Conservation (phyloP, 192 early-diverging fungal genomes). For the Phlyctochytrium planicorne region DNA sequence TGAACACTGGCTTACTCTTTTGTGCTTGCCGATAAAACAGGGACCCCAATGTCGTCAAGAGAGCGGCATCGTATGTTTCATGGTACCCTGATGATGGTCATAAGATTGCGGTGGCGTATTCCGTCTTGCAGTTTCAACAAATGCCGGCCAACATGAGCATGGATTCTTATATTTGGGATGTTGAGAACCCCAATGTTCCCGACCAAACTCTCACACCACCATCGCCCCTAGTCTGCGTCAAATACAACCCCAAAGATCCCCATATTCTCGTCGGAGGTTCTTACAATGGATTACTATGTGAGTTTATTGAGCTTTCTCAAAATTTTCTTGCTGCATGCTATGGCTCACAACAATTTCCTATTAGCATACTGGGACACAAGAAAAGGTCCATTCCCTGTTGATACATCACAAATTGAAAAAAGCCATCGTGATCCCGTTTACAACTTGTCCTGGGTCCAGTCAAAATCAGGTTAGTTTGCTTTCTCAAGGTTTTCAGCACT, state of each 20-base stretch:
- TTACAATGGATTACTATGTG: slow-evolving; percentile 59
- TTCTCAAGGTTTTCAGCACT: not conserved
- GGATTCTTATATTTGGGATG: slow-evolving; percentile 67
- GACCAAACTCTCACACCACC: slow-evolving; percentile 57
- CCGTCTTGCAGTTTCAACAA: slow-evolving; percentile 54
- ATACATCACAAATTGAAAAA: slow-evolving; percentile 56
- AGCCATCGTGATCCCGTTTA: slow-evolving; percentile 62
- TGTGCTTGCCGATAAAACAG: slow-evolving; percentile 22
- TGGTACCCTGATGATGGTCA: slow-evolving; percentile 68
- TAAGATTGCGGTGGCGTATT: slow-evolving; percentile 63
- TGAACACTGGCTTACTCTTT: not conserved
- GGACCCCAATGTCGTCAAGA: slow-evolving; percentile 53
- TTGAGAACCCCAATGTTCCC: slow-evolving; percentile 62
- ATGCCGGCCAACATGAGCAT: slow-evolving; percentile 52
- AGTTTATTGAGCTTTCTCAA: slow-evolving; percentile 4
- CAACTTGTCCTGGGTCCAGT: slow-evolving; percentile 59
- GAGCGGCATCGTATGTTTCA: slow-evolving; percentile 53
- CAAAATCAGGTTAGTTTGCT: slow-evolving; percentile 39
- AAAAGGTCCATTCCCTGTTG: slow-evolving; percentile 59
- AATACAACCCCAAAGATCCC: slow-evolving; percentile 68
- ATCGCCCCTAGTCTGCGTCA: slow-evolving; percentile 52
- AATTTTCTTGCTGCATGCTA: not conserved
- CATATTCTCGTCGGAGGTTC: slow-evolving; percentile 62
- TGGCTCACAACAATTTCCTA: not conserved
- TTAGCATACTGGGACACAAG: slow-evolving; percentile 61